Conservation (phyloP, 225 moss, liverwort and hornwort species). For the Sphagnum contortum region DNA sequence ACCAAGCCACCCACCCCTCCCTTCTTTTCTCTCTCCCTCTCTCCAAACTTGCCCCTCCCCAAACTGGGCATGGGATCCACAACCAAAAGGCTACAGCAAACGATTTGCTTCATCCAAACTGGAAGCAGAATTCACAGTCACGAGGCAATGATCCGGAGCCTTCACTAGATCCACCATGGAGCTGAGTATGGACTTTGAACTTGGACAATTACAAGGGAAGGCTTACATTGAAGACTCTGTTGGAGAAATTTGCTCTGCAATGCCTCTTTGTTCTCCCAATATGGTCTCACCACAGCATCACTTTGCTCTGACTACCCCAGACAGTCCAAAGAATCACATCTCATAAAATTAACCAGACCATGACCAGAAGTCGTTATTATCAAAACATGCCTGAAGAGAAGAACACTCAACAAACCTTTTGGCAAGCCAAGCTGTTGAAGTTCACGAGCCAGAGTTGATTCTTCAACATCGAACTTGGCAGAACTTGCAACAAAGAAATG, state of each 20-base stretch:
- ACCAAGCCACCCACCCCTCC: too few relatives aligned
- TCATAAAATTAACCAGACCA: background rate
- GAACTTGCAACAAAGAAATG: slow-evolving; percentile 86
- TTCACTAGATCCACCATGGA: too few relatives aligned
- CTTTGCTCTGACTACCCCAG: slow-evolving; percentile 55
- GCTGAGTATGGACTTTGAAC: background rate
- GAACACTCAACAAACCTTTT: slow-evolving; percentile 36
- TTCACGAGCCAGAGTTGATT: slow-evolving; percentile 63
- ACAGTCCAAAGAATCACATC: background rate
- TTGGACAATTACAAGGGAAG: background rate
- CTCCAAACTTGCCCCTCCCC: background rate
- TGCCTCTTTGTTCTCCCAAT: slow-evolving; percentile 64
- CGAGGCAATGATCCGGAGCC: background rate
- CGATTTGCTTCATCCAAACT: background rate
- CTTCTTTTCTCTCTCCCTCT: background rate
- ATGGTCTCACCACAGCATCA: slow-evolving; percentile 73
- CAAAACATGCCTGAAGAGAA: too few relatives aligned
- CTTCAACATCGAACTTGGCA: slow-evolving; percentile 89
- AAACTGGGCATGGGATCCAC: too few relatives aligned
- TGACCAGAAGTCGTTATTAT: too few relatives aligned
- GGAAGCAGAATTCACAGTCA: too few relatives aligned
- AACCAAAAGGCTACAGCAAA: too few relatives aligned
- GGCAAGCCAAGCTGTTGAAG: slow-evolving; percentile 93
- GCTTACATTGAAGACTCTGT: slow-evolving; percentile 72
- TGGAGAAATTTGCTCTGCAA: slow-evolving; percentile 65